Base-by-base conservation (phyloP, 1,139 yeast genomes). In the Yamadazyma membranifaciens region DNA sequence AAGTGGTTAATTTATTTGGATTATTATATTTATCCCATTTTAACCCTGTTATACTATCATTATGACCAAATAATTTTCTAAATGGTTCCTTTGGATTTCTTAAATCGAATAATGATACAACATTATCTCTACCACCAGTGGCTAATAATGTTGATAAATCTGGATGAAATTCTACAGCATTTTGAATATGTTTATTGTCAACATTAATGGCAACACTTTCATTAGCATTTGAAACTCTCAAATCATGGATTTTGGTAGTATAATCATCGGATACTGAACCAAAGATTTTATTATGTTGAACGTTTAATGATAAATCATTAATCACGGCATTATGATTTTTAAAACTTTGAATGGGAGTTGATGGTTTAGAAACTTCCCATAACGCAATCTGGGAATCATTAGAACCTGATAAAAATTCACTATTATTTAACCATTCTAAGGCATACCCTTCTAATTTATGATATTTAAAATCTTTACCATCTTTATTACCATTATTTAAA, bases 241-340 rank as follows among this genome's bases (percentile, higher is more conserved):
- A 60, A 56, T 89, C 97, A 52, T 78, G 83, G 32, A 89, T 64
- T 39, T 78, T 80, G 27, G 89, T 68, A 3, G 79, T 69, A 43
- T 75, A 75, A 55, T 85, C 95, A 56, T 87, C 95, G 6, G 88
- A 73, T 6, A 78, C 91, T 3, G 89, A 79, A 0, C 83, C 94
- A 57, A 87, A 80, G 20, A 84, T 50, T 2, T 69, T 61, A 16
- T 69, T 60, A 31, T 44, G 45, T 38, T 71, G 60, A 37, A 56
- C 52, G 33, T 63, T 60, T 49, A 77, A 81, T 3, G 83, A 64
- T 29, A 81, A 51, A 49, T 77, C 86, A 56, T 80, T 81, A 20
- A 81, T 71, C 1, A 72, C 75, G 1, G 79, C 75, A 9, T 57
- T 50, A 55, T 81, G 85, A 9, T 71, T 56, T 39, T 67, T 65